These are phyloP conservation scores for Clathrus columnatus DNA, from an alignment of 768 basidiomycete genomes.

Conservation along the genomic window DNA sequence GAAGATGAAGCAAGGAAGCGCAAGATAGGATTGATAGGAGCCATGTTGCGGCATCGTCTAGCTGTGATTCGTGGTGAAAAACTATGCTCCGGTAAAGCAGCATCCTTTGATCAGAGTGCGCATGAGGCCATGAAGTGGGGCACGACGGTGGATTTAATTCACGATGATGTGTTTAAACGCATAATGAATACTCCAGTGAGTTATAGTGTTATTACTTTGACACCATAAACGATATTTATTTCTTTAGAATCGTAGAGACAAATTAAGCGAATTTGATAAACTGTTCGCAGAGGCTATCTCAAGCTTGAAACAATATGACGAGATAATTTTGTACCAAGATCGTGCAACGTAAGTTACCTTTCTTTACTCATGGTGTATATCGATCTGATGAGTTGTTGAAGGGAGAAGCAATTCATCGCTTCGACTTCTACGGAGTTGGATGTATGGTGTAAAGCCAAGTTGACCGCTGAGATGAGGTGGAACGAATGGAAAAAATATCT, in stretches of 20 bases:
- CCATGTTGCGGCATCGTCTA: constrained; percentile 58
- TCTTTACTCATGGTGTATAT: neutral
- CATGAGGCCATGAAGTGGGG: constrained; percentile 71
- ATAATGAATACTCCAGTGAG: constrained; percentile 12
- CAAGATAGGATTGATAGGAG: constrained; percentile 67
- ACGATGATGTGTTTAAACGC: constrained; percentile 24
- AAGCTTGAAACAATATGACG: constrained; percentile 66
- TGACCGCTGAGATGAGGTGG: constrained; percentile 63
- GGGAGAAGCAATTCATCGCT: constrained; percentile 67
- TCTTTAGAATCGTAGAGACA: neutral
- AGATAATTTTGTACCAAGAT: constrained; percentile 59
- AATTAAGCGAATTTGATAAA: constrained; percentile 45
- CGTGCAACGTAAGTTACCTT: constrained; percentile 39
- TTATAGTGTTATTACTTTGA: neutral
- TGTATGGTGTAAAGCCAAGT: constrained; percentile 54
- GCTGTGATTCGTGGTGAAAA: constrained; percentile 53
- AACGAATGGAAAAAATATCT: constrained; percentile 55
- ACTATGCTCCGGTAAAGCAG: constrained; percentile 45
- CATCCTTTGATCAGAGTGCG: constrained; percentile 45
- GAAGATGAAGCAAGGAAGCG: constrained; percentile 70
- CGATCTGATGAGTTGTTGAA: constrained; percentile 20
- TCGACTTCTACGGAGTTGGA: constrained; percentile 61
- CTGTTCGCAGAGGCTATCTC: constrained; percentile 74
- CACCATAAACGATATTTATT: neutral
- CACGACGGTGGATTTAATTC: constrained; percentile 47